Percentiles rank a stretch among this genome's conserved stretches.
phyloP scores from a whole-genome alignment of 352 stramenopile genomes.

The Pythium biforme region DNA sequence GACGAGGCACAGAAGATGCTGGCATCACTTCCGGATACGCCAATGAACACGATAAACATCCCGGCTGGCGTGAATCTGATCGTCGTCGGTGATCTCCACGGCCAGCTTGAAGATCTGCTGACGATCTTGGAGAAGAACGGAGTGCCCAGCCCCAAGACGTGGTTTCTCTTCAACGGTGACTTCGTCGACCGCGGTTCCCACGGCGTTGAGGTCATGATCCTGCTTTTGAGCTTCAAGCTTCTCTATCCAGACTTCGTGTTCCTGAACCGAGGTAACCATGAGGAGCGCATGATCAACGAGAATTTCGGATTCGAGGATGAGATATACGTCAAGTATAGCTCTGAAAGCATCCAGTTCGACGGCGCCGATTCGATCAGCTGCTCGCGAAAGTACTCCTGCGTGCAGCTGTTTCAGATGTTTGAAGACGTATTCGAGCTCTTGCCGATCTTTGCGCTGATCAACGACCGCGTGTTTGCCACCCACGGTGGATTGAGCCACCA shows the following conservation, averaged over 20 bases:
- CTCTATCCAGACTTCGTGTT: constrained; percentile 88
- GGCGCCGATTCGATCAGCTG: constrained; percentile 57
- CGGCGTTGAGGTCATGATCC: constrained; percentile 90
- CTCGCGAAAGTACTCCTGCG: constrained; percentile 68
- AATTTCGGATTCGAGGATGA: constrained; percentile 88
- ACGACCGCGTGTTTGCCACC: constrained; percentile 90
- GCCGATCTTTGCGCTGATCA: constrained; percentile 89
- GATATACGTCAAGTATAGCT: constrained; percentile 77
- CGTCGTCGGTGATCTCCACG: constrained; percentile 92
- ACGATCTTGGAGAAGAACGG: constrained; percentile 93
- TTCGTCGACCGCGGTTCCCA: constrained; percentile 94
- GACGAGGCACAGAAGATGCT: constrained; percentile 66
- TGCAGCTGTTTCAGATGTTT: constrained; percentile 82
- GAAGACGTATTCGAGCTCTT: constrained; percentile 86
- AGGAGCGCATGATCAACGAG: constrained; percentile 93
- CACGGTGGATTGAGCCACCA: constrained; percentile 91
- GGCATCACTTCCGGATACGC: constrained; percentile 37
- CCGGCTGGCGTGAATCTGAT: constrained; percentile 83
- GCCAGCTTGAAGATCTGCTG: constrained; percentile 92
- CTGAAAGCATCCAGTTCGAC: constrained; percentile 71
- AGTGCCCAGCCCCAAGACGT: constrained; percentile 82
- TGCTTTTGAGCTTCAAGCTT: constrained; percentile 90
- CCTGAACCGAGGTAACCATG: constrained; percentile 95
- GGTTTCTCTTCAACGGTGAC: constrained; percentile 96
- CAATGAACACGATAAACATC: constrained; percentile 79